These are phyloP conservation scores for Lagenaria siceraria DNA, from an alignment of 306 rosid species.

Conservation along the genomic window DNA sequence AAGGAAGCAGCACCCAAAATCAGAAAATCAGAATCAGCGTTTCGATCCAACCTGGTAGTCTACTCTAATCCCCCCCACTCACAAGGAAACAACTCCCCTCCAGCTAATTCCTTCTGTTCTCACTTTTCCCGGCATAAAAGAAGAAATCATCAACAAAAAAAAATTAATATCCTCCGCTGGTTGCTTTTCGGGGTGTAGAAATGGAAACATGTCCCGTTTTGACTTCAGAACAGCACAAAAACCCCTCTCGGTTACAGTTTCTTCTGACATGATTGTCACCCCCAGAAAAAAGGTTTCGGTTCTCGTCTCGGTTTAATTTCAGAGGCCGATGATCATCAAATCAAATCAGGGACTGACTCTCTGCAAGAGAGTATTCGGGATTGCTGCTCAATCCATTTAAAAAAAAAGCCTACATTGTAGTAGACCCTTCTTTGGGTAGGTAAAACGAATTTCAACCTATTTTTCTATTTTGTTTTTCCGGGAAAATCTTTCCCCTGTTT, in stretches of 20 bases:
- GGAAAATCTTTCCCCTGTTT: neutral
- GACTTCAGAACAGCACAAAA: neutral
- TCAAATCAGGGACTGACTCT: neutral
- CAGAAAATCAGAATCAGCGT: neutral
- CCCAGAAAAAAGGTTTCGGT: neutral
- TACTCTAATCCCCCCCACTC: neutral
- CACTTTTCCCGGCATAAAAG: conserved; percentile 8
- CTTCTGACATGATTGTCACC: conserved; percentile 1
- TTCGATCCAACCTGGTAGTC: neutral
- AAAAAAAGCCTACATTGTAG: neutral
- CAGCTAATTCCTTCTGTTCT: neutral
- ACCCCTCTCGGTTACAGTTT: neutral
- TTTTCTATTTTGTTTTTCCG: neutral
- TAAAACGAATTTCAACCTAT: neutral
- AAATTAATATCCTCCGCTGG: neutral
- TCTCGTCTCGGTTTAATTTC: neutral
- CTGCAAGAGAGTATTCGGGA: neutral
- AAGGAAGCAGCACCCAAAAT: neutral
- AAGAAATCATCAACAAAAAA: neutral
- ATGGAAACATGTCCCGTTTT: neutral
- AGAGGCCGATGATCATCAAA: neutral
- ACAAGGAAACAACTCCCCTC: neutral
- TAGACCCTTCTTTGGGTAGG: neutral
- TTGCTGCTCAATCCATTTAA: neutral
- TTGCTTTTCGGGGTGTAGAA: neutral